phyloP scores from a whole-genome alignment of 495 filamentous ascomycete species.

The Hyaloscypha finlandica region DNA sequence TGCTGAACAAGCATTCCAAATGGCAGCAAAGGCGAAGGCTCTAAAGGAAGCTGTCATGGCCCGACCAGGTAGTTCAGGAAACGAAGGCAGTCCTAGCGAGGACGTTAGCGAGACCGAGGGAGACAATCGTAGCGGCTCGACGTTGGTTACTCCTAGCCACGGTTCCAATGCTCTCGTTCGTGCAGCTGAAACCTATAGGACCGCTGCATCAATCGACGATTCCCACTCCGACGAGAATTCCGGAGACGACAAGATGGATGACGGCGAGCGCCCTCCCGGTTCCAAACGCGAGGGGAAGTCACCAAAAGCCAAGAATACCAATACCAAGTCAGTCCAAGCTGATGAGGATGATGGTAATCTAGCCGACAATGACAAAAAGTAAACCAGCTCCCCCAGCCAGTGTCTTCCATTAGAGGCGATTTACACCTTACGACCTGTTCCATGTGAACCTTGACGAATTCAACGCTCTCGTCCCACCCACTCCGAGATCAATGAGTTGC shows the following conservation, averaged over 20 bases:
- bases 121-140: constrained; percentile 21
- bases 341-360: background rate
- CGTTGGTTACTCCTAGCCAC: constrained; percentile 12
- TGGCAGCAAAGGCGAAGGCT: constrained; percentile 27
- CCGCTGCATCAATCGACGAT: background rate
- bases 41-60: constrained; percentile 26
- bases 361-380: background rate
- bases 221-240: background rate
- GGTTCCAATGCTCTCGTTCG: constrained; percentile 5
- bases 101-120: constrained; percentile 29
- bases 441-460: background rate
- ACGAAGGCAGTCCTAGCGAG: constrained; percentile 14
- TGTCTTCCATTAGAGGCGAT: background rate
- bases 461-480: background rate
- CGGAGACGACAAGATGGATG: constrained; percentile 2
- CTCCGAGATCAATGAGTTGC: background rate
- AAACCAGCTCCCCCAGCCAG: background rate
- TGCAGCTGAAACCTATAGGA: constrained; percentile 3
- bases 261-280: background rate
- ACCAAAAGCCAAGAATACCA: background rate
- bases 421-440: too few relatives aligned
- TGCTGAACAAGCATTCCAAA: constrained; percentile 57
- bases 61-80: constrained; percentile 25
- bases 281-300: background rate
- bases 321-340: constrained; percentile 1